Evolutionary conservation across 495 filamentous ascomycete species (phyloP).

Genomic region (Penicillium dipodomyicola): DNA sequence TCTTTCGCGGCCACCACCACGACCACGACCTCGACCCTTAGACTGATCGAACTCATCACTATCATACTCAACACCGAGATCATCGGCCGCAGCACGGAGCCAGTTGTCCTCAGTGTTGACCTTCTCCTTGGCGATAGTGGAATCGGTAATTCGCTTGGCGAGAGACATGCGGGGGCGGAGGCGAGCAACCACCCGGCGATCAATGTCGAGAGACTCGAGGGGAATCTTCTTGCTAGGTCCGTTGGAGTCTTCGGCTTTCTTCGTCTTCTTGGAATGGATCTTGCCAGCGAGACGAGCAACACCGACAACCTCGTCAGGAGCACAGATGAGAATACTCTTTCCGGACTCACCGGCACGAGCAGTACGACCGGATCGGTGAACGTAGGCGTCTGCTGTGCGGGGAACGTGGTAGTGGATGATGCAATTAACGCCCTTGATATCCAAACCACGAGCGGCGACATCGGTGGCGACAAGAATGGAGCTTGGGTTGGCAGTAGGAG

Average conservation of each 20-base stretch:
- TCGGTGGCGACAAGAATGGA: constrained; percentile 90
- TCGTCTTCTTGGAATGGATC: constrained; percentile 64
- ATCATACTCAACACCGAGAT: constrained; percentile 91
- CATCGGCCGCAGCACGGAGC: constrained; percentile 80
- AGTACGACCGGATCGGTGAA: constrained; percentile 93
- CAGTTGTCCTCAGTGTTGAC: constrained; percentile 78
- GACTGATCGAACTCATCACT: constrained; percentile 74
- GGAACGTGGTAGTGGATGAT: constrained; percentile 95
- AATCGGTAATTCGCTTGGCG: constrained; percentile 81
- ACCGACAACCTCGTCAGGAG: constrained; percentile 84
- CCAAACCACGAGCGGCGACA: constrained; percentile 92
- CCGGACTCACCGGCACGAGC: constrained; percentile 77
- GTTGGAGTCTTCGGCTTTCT: constrained; percentile 22
- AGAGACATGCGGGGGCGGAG: constrained; percentile 71
- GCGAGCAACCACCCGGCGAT: constrained; percentile 71
- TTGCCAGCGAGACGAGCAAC: constrained; percentile 82
- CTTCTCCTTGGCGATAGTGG: constrained; percentile 80
- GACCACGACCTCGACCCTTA: constrained; percentile 63
- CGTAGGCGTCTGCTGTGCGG: constrained; percentile 85
- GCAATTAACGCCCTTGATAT: constrained; percentile 83
- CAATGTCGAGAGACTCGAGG: constrained; percentile 76
- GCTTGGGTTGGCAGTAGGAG: constrained; percentile 50
- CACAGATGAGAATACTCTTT: constrained; percentile 80
- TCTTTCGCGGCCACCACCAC: constrained; percentile 65
- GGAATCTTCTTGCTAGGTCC: constrained; percentile 54